phyloP scores from a whole-genome alignment of 768 basidiomycete genomes.

The Heimioporus sp. region DNA sequence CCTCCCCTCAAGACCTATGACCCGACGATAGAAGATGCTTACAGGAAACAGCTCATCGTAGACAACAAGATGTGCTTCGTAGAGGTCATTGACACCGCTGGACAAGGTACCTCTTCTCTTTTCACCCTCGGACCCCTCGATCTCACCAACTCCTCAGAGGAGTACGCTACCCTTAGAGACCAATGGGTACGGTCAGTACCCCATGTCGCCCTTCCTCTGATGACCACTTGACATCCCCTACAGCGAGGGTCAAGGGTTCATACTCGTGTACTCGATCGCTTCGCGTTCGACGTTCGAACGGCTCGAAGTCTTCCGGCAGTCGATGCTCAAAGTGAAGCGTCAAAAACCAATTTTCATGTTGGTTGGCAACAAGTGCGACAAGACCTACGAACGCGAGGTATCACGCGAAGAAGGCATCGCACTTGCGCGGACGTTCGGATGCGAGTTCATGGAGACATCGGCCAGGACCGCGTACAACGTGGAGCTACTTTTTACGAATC shows the following conservation, averaged over 20 bases:
- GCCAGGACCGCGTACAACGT: slow-evolving; percentile 95
- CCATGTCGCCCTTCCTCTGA: background rate
- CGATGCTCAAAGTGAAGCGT: slow-evolving; percentile 86
- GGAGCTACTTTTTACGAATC: slow-evolving; percentile 82
- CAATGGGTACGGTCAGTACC: slow-evolving; percentile 92
- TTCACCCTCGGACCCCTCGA: slow-evolving; percentile 5
- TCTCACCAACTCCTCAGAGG: slow-evolving; percentile 58
- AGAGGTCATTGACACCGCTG: slow-evolving; percentile 96
- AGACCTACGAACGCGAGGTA: slow-evolving; percentile 87
- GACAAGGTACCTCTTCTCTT: slow-evolving; percentile 69
- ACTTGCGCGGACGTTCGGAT: slow-evolving; percentile 81
- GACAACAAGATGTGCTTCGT: slow-evolving; percentile 95
- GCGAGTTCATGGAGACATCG: slow-evolving; percentile 95
- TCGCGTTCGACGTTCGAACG: slow-evolving; percentile 91
- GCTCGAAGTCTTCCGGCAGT: slow-evolving; percentile 85
- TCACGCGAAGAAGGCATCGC: slow-evolving; percentile 84
- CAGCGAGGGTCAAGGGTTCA: slow-evolving; percentile 97
- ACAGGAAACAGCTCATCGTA: slow-evolving; percentile 91
- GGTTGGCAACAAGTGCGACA: slow-evolving; percentile 96
- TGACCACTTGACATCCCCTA: slow-evolving; percentile 7
- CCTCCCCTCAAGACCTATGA: slow-evolving; percentile 74
- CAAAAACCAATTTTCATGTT: slow-evolving; percentile 87
- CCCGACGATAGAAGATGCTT: slow-evolving; percentile 98
- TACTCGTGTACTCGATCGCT: slow-evolving; percentile 94
- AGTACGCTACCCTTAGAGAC: slow-evolving; percentile 93